Evolutionary conservation across 257 asterid genomes (phyloP).

Genomic region (Solanum stenotomum): DNA sequence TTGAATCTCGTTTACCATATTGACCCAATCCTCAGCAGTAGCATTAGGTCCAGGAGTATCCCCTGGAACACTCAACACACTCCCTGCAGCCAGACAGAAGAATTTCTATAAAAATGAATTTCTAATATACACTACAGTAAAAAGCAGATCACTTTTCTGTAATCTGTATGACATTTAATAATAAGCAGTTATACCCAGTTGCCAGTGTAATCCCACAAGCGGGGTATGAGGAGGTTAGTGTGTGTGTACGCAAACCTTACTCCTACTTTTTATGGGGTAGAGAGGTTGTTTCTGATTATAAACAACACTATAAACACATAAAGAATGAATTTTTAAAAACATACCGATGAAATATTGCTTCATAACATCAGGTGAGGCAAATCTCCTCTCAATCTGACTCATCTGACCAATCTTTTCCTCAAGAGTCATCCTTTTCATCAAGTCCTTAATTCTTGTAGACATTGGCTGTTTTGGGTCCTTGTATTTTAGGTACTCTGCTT

Average conservation of each 20-base stretch:
- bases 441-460: constrained; percentile 7
- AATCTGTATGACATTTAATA: not conserved
- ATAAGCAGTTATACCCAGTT: not conserved
- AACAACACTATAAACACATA: not conserved
- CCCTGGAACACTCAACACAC: constrained; percentile 35
- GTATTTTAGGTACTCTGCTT: constrained; percentile 6
- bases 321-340: not conserved
- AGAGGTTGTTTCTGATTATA: not conserved
- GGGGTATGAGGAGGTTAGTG: not conserved
- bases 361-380: constrained; percentile 8
- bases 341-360: not conserved
- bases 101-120: not conserved
- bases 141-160: not conserved
- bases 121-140: not conserved
- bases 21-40: constrained; percentile 24
- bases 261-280: not conserved
- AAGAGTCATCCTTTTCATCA: constrained; percentile 14
- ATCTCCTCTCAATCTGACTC: constrained; percentile 14
- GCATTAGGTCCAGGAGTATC: constrained; percentile 22
- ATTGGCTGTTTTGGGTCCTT: constrained; percentile 13
- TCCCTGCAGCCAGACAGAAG: constrained; percentile 7
- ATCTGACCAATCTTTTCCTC: constrained; percentile 17
- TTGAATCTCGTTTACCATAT: constrained; percentile 26
- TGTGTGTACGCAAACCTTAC: not conserved
- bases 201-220: not conserved